A percentile compares a stretch with the other conserved stretches of the same genome.
Evolutionary conservation across 2,329 filamentous ascomycete species (phyloP).

Genomic region (Penicillium sp.): DNA sequence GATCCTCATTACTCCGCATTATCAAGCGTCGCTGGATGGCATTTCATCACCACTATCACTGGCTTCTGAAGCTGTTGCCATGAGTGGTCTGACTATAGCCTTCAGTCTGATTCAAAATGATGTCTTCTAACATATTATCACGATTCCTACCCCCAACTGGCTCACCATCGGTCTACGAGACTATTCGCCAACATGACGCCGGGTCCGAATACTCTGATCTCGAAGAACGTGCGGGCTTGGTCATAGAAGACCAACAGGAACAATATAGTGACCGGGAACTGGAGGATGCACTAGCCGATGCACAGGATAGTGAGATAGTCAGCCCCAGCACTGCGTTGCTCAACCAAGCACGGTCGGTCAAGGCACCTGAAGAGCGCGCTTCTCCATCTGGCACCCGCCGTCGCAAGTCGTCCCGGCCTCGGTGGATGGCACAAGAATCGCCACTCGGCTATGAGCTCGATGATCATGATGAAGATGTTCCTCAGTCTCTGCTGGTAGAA

Average conservation of each 20-base stretch:
- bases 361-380: conserved; percentile 12
- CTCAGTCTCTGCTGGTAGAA: conserved; percentile 61
- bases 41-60: conserved; percentile 2
- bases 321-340: conserved; percentile 43
- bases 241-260: conserved; percentile 47
- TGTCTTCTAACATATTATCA: conserved; percentile 42
- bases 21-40: conserved; percentile 9
- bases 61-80: conserved; percentile 12
- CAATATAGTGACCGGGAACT: conserved; percentile 57
- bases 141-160: conserved; percentile 49
- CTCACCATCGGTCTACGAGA: conserved; percentile 49
- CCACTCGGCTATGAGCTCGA: conserved; percentile 39
- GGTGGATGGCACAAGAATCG: conserved; percentile 29
- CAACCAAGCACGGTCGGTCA: conserved; percentile 28
- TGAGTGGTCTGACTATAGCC: conserved; percentile 6
- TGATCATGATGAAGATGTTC: conserved; percentile 62
- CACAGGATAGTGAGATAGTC: conserved; percentile 47
- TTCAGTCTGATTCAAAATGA: conserved; percentile 30
- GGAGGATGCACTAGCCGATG: conserved; percentile 54
- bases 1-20: conserved; percentile 9
- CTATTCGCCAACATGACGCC: conserved; percentile 45
- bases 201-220: conserved; percentile 45
- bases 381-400: conserved; percentile 21
- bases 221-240: conserved; percentile 47
- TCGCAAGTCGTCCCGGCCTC: conserved; percentile 29